phyloP scores from a whole-genome alignment of 805 yeast species.

The Cyberlindnera amylophila region DNA sequence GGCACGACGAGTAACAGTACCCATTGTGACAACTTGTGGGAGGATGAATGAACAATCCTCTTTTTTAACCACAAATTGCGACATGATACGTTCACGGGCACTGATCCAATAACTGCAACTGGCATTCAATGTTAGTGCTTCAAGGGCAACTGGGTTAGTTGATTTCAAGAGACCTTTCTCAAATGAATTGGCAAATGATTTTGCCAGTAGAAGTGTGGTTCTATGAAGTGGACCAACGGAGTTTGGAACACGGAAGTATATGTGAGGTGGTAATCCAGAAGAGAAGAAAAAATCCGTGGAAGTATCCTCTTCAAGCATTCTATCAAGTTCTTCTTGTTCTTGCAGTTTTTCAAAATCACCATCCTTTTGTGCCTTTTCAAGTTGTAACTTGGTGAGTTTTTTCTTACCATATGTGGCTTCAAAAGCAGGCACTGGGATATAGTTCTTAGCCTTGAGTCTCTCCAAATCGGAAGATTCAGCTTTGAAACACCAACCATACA shows the following conservation, averaged over 20 bases:
- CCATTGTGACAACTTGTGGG: constrained; percentile 88
- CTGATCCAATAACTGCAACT: constrained; percentile 92
- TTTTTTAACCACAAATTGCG: constrained; percentile 74
- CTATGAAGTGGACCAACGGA: constrained; percentile 75
- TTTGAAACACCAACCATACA: constrained; percentile 85
- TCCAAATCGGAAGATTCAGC: constrained; percentile 37
- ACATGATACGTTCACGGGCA: constrained; percentile 75
- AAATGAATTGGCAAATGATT: constrained; percentile 64
- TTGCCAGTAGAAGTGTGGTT: constrained; percentile 74
- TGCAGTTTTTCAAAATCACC: neutral
- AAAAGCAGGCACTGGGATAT: constrained; percentile 20
- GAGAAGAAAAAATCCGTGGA: constrained; percentile 5
- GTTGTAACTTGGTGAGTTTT: constrained; percentile 8
- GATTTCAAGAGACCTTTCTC: constrained; percentile 74
- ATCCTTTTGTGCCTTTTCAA: constrained; percentile 7
- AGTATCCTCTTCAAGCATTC: constrained; percentile 1
- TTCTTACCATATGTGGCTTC: constrained; percentile 12
- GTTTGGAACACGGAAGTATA: constrained; percentile 76
- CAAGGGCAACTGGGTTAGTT: constrained; percentile 64
- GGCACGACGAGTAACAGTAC: constrained; percentile 93
- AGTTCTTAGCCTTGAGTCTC: constrained; percentile 34
- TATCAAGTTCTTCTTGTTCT: constrained; percentile 7
- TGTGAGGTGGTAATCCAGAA: constrained; percentile 16
- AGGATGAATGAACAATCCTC: constrained; percentile 49
- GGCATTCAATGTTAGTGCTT: constrained; percentile 74